Evolutionary conservation across 176 grass and related monocot genomes (phyloP).

Genomic region (Areca catechu): DNA sequence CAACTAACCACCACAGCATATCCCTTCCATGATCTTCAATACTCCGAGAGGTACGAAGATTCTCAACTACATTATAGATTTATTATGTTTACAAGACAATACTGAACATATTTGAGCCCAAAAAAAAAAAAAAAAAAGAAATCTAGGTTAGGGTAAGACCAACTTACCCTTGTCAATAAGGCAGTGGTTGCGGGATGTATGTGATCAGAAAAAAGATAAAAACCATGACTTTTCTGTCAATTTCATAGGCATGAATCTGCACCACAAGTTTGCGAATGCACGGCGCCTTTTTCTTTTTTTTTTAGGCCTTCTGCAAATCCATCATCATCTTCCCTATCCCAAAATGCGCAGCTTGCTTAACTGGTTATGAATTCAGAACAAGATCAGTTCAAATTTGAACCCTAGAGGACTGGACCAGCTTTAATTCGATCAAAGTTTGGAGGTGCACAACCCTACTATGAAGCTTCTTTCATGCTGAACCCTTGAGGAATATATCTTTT

Average conservation of each 20-base stretch:
- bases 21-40: too few species aligned
- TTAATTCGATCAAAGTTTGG: too few species aligned
- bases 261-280: conserved; percentile 9
- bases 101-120: too few species aligned
- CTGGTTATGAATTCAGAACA: neutral
- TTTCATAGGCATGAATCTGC: neutral
- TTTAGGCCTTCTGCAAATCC: neutral
- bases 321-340: conserved; percentile 1
- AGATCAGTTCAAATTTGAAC: neutral
- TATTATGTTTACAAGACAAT: too few species aligned
- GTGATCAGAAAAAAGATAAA: conserved; percentile 14
- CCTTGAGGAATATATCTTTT: too few species aligned
- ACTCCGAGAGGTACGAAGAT: too few species aligned
- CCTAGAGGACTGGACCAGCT: neutral
- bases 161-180: neutral
- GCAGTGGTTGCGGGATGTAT: conserved; percentile 15
- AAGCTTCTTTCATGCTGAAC: too few species aligned
- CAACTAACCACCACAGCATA: too few species aligned
- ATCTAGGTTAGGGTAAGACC: neutral
- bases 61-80: too few species aligned
- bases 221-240: neutral
- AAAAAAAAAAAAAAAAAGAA: too few species aligned
- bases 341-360: neutral
- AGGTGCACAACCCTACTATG: too few species aligned
- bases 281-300: neutral